These are phyloP conservation scores for Clonostachys chloroleuca DNA, from an alignment of 2,329 filamentous ascomycete species.

Conservation along the genomic window DNA sequence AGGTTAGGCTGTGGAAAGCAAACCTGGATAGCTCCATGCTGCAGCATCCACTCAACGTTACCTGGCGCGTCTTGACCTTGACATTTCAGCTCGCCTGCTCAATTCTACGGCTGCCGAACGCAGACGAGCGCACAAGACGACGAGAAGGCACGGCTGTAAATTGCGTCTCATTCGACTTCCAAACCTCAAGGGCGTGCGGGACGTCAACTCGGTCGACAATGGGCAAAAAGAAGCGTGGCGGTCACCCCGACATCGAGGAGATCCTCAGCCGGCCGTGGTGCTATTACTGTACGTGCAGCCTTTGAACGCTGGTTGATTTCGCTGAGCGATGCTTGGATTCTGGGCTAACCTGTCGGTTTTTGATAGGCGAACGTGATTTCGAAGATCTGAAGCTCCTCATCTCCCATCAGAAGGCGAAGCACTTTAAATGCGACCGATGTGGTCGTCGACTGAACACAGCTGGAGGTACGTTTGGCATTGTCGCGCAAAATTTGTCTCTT, in stretches of 20 bases:
- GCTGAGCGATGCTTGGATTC: background rate
- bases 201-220: slow-evolving; percentile 32
- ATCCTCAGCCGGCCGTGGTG: slow-evolving; percentile 87
- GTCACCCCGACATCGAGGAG: slow-evolving; percentile 83
- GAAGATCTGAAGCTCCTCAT: slow-evolving; percentile 96
- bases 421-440: slow-evolving; percentile 96
- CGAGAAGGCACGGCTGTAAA: too few relatives aligned
- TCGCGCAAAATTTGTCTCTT: background rate
- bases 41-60: too few relatives aligned
- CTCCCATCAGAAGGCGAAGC: slow-evolving; percentile 97
- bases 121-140: too few relatives aligned
- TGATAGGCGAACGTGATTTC: slow-evolving; percentile 81
- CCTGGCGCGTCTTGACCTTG: too few relatives aligned
- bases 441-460: slow-evolving; percentile 86
- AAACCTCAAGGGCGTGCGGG: too few relatives aligned
- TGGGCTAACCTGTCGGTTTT: background rate
- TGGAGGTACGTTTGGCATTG: slow-evolving; percentile 60
- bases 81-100: too few relatives aligned
- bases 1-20: too few relatives aligned
- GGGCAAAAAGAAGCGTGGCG: slow-evolving; percentile 82
- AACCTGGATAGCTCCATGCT: too few relatives aligned
- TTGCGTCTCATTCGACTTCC: too few relatives aligned
- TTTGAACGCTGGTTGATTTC: background rate
- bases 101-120: too few relatives aligned
- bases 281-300: slow-evolving; percentile 72